phyloP scores from a whole-genome alignment of 192 early-diverging fungal species.

The Lobosporangium transversale region DNA sequence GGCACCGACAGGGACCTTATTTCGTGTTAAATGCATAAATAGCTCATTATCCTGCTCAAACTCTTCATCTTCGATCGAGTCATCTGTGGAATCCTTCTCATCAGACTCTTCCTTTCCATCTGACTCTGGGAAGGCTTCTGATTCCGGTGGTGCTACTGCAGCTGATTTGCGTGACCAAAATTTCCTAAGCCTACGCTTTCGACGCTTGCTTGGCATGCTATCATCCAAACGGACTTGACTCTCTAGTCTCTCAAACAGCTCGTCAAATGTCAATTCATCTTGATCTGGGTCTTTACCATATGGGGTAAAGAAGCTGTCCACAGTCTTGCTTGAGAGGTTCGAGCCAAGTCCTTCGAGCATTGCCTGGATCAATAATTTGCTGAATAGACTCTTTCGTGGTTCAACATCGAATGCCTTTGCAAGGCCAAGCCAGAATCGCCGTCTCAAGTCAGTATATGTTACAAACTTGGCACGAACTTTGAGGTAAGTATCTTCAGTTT shows the following conservation, averaged over 20 bases:
- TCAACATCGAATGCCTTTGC: constrained; percentile 69
- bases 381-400: constrained; percentile 65
- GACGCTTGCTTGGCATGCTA: constrained; percentile 19
- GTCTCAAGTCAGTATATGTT: constrained; percentile 72
- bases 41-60: constrained; percentile 41
- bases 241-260: constrained; percentile 74
- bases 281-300: constrained; percentile 59
- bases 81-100: constrained; percentile 7
- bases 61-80: constrained; percentile 34
- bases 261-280: constrained; percentile 75
- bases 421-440: constrained; percentile 80
- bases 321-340: constrained; percentile 70
- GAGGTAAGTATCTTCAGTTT: constrained; percentile 52
- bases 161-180: constrained; percentile 36
- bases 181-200: constrained; percentile 27
- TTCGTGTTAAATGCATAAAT: constrained; percentile 29
- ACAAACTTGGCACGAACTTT: constrained; percentile 71
- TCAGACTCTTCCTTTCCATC: background rate
- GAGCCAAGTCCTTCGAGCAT: constrained; percentile 79
- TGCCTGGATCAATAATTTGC: constrained; percentile 62
- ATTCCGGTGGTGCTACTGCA: background rate
- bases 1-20: constrained; percentile 13
- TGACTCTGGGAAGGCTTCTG: too few relatives aligned
- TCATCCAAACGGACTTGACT: constrained; percentile 47
- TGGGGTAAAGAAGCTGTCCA: constrained; percentile 67